Evolutionary conservation across 208 protist genomes (phyloP).

Genomic region (Leishmania major): DNA sequence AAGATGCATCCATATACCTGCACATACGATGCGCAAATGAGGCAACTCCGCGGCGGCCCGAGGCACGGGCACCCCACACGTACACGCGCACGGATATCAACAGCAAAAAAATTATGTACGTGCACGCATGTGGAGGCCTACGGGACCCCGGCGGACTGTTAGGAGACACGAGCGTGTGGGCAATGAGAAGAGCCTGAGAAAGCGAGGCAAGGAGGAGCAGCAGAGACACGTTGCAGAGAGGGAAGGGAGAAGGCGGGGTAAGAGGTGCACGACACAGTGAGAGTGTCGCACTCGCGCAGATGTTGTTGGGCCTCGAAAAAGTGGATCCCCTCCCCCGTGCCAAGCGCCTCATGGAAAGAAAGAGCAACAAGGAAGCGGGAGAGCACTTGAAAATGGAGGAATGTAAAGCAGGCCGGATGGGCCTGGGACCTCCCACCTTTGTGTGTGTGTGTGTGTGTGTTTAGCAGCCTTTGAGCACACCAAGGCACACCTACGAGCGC

Average conservation of each 20-base stretch:
- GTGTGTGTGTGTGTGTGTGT: too few relatives aligned
- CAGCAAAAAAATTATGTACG: not conserved
- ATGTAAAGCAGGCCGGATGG: not conserved
- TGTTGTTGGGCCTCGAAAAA: not conserved
- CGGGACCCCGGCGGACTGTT: not conserved
- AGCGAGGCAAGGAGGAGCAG: not conserved
- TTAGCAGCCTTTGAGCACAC: not conserved
- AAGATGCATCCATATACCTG: not conserved
- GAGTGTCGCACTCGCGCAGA: not conserved
- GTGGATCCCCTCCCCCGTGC: not conserved
- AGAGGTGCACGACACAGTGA: not conserved
- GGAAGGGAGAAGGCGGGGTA: not conserved
- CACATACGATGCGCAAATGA: not conserved
- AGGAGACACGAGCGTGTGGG: not conserved
- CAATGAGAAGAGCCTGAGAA: too few relatives aligned
- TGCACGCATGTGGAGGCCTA: not conserved
- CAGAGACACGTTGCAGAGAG: not conserved
- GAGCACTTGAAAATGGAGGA: not conserved
- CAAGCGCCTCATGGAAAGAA: too few relatives aligned
- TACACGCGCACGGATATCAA: not conserved
- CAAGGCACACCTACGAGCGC: not conserved
- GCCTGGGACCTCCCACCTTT: not conserved
- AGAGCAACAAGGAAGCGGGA: not conserved
- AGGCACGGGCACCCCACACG: not conserved
- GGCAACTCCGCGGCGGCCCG: not conserved